Evolutionary conservation across 257 asterid species (phyloP), one percentile per base, ranked within the genome.

Genomic region (Solanum acaule): DNA sequence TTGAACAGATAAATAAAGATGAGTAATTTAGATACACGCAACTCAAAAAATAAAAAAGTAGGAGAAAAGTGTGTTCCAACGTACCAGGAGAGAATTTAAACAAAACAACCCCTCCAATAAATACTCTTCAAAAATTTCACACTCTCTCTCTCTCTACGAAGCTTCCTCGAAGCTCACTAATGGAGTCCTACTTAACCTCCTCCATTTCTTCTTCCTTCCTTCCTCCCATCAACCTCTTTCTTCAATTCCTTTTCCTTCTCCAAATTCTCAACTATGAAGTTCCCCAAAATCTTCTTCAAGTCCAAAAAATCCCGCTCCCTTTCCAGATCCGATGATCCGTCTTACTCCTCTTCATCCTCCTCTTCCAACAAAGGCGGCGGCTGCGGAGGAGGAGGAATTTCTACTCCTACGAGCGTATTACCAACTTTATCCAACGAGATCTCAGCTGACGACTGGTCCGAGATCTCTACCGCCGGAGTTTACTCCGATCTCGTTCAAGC

Each of bases 331-430:
- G 88, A 88, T n/a, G 89, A 83, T 52, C 92, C 87, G 3, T 89
- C 94, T 33, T 88, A 88, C 65, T 65, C 88, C 52, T 90, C 91
- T 2, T 59, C 90, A 2, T 79, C 91, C 6, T 72, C 79, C 9
- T 73, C 81, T 6, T 73, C 81, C 8, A 87, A 86, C 4, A 52
- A 85, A 3, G 40, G 34, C 31, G 10, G 63, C 14, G 5, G 23
- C 3, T 18, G 20, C 59, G 46, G 46, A 40, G 46, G 46, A 40
- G 82, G 49, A 86, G 94, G 93, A 25, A 2, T 90, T 1, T 85
- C 92, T 37, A 94, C 98, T 46, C 98, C 98, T 2, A 95, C 96
- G 7, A 96, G 96, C 92, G 98, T 95, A 12, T 89, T 95, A 5
- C 98, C 98, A 0, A 5, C 93, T 31, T 15, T 85, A 7, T 90